Base-by-base conservation (phyloP, 345 rosid species). In the Passiflora organensis region DNA sequence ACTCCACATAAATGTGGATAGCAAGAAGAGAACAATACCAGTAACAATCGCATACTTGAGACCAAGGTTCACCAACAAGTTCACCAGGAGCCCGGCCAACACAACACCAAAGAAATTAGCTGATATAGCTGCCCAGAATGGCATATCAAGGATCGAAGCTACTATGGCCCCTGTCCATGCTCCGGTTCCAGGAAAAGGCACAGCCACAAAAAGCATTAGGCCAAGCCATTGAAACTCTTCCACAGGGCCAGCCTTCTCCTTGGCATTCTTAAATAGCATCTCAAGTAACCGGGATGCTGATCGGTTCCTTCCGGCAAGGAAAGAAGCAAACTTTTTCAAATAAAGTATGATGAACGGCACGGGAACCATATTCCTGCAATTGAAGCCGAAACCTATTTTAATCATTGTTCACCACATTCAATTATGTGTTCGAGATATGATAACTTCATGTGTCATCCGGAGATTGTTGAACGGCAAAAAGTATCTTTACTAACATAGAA, bases 171-270 rank as follows among this genome's bases (percentile, higher is more conserved):
- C 96, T 1, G 95, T 91, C 97, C 97, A 87, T 22, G 91, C 89
- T 60, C 97, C 97, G 0, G 98, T 88, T 55, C 96, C 96, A 59
- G 93, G 96, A 63, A 91, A 91, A 24, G 93, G 98, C 63, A 91
- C 96, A 24, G 98, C 89, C 69, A 91, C 95, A 51, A 91, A 88
- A 25, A 88, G 96, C 98, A 88, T 91, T 43, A 91, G 73, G 0
- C 96, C 98, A 23, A 91, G 76, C 95, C 96, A 87, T 47, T 81
- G 90, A 58, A 87, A 87, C 76, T 91, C 98, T 57, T 87, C 85
- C 45, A 87, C 88, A 1, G 93, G 95, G n/a, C 82, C 90, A 62
- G 90, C 91, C 71, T 85, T 91, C 78, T 75, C 72, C 64, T 85
- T 85, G 41, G 86, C 88, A 53, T 75, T 82, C 66, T 80, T 62